A percentile compares a stretch with the other conserved stretches of the same genome.
phyloP scores from a whole-genome alignment of 2,329 filamentous ascomycete species.

The Seiridium cupressi region DNA sequence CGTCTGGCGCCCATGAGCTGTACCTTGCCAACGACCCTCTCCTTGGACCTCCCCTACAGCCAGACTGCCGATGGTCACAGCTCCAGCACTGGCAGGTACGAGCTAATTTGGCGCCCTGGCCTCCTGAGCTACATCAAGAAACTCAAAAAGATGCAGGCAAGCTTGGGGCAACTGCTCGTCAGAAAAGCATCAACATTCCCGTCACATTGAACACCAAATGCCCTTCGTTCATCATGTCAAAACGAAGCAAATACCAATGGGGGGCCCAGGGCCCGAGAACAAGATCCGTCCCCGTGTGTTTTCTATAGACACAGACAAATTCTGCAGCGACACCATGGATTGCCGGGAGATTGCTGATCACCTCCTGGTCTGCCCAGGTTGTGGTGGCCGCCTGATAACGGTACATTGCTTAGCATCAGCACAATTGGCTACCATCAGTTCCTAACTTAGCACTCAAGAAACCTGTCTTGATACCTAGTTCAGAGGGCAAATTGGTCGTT shows the following conservation, averaged over 20 bases:
- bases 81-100: background rate
- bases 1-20: background rate
- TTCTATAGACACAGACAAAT: background rate
- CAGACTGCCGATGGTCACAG: conserved; percentile 1
- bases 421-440: background rate
- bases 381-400: background rate
- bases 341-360: conserved; percentile 7
- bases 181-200: background rate
- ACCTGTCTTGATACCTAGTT: background rate
- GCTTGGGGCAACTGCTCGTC: conserved; percentile 6
- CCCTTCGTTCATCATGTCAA: background rate
- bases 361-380: background rate
- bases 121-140: conserved; percentile 3
- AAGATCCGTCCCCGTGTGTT: background rate
- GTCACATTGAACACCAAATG: background rate
- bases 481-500: background rate
- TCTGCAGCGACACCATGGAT: background rate
- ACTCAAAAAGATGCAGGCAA: background rate
- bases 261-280: background rate
- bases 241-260: background rate
- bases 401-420: conserved; percentile 1
- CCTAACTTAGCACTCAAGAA: too few relatives aligned
- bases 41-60: background rate
- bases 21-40: background rate
- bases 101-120: background rate